Conservation (phyloP, 2,329 filamentous ascomycete species). For the Colletotrichum liaoningense region DNA sequence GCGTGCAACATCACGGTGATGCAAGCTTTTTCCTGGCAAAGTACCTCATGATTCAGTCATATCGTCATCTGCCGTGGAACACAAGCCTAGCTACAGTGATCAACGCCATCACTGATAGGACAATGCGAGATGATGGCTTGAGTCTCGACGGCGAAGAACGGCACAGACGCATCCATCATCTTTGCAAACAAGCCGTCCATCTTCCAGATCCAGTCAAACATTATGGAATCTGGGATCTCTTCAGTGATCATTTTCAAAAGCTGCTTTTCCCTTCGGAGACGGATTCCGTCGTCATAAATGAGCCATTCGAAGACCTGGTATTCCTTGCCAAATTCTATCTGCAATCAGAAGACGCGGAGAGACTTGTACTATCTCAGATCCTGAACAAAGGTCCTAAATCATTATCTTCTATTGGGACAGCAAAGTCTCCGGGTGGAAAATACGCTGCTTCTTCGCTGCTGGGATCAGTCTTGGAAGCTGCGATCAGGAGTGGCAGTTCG, state of each 20-base stretch:
- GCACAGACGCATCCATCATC: background rate
- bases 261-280: background rate
- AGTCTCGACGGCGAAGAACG: background rate
- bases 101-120: background rate
- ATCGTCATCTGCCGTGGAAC: conserved; percentile 1
- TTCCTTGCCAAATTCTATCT: background rate
- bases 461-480: conserved; percentile 19
- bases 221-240: conserved; percentile 2
- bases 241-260: background rate
- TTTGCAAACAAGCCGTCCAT: background rate
- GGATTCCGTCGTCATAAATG: background rate
- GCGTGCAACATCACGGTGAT: background rate
- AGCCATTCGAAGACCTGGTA: background rate
- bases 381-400: conserved; percentile 4
- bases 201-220: background rate
- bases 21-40: background rate
- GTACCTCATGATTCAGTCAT: background rate
- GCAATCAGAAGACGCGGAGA: background rate
- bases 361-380: background rate
- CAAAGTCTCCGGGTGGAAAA: background rate
- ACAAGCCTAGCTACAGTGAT: background rate
- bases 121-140: background rate
- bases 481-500: background rate
- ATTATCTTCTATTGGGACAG: background rate
- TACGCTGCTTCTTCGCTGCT: background rate